phyloP scores from a whole-genome alignment of 257 asterid species.

The Solanum microdontum region DNA sequence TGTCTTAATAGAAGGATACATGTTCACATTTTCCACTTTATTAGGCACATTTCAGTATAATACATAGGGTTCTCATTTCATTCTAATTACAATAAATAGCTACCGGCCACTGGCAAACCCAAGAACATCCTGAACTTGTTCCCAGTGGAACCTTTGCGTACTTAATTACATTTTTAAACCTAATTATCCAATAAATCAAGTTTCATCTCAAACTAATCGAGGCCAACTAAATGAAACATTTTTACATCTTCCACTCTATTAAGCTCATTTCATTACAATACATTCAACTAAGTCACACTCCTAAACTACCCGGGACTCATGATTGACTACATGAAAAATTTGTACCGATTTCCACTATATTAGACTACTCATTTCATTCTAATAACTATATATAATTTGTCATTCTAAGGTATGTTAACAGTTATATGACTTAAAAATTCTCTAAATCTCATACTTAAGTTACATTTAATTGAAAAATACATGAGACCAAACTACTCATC shows the following conservation, averaged over 20 bases:
- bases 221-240: neutral
- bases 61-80: neutral
- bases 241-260: neutral
- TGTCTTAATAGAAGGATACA: too few relatives aligned
- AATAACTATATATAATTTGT: neutral
- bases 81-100: neutral
- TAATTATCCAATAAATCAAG: neutral
- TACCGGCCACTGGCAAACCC: too few relatives aligned
- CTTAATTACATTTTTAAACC: neutral
- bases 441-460: neutral
- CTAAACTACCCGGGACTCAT: neutral
- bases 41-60: too few relatives aligned
- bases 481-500: neutral
- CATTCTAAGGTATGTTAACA: neutral
- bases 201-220: neutral
- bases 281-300: neutral
- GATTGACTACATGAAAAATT: neutral
- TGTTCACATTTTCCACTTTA: too few relatives aligned
- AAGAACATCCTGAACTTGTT: too few relatives aligned
- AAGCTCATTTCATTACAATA: neutral
- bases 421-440: neutral
- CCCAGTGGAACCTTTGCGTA: neutral
- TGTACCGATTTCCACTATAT: neutral
- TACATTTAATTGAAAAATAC: neutral
- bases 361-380: neutral